Evolutionary conservation across 2,329 filamentous ascomycete species (phyloP), one percentile per base, ranked within the genome.

Genomic region (Colletotrichum tabaci): DNA sequence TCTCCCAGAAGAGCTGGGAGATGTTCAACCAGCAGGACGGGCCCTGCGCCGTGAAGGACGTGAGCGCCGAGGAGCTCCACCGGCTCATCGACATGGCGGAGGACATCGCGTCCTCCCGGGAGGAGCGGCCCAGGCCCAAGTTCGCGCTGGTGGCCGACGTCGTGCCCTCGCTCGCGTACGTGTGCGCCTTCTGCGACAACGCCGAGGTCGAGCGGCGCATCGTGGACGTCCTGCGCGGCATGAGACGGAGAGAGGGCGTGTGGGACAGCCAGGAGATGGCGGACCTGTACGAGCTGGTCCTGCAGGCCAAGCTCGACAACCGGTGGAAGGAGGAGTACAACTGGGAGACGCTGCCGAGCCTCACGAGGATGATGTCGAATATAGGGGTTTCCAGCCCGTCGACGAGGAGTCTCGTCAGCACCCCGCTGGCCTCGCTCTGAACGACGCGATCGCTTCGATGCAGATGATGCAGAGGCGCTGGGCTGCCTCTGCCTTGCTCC

Each of bases 211-310:
- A 68, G 16, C 53, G 55, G 40, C 30, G 74, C 16, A 68, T 73
- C 52, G 68, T 75, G 13, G 44, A 61, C 8, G 13, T 73, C 9
- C 57, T 75, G 4, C 62, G 74, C 10, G 52, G 44, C 16, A 67
- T 70, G 60, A 67, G 44, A 55, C 50, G 74, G 46, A 66, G 74
- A 13, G 74, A 75, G 70, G 72, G 72, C 44, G 47, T 66, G 49
- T 75, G 72, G 66, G 74, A 74, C 12, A 75, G 69, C 52, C 35
- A 35, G 18, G 66, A 74, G n/a, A 50, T 75, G 55, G 74, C 74
- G 15, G 42, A 63, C 15, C 56, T 71, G 2, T 71, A 71, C 38
- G 65, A 63, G 5, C 18, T 40, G 3, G 44, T 71, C 2, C 18
- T 63, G 1, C 46, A 62, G n/a, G 65, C 57, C 44, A 71, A 68